phyloP scores from a whole-genome alignment of 345 rosid genomes.

The Citrus maxima region DNA sequence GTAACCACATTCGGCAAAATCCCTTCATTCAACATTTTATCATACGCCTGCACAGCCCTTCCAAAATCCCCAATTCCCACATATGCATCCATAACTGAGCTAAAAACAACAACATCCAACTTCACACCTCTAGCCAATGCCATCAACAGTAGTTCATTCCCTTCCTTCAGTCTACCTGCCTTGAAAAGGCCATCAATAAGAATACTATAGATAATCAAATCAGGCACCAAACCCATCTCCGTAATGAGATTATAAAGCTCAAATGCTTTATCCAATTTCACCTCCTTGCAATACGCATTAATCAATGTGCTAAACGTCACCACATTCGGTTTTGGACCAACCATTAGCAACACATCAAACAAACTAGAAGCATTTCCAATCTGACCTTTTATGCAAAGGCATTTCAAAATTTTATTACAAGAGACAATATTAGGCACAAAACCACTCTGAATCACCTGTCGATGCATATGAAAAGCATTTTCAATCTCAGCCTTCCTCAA shows the following conservation, averaged over 20 bases:
- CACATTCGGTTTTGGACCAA: constrained; percentile 48
- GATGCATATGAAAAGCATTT: constrained; percentile 37
- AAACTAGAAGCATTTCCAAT: constrained; percentile 26
- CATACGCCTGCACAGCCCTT: constrained; percentile 27
- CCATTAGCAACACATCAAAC: constrained; percentile 27
- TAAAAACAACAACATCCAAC: constrained; percentile 44
- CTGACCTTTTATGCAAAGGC: constrained; percentile 26
- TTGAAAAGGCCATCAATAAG: constrained; percentile 47
- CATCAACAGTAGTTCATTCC: constrained; percentile 29
- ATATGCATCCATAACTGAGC: constrained; percentile 39
- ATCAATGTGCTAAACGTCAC: constrained; percentile 47
- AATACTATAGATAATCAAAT: constrained; percentile 38
- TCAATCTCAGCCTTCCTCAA: constrained; percentile 32
- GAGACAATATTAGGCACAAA: constrained; percentile 31
- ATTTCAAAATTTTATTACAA: constrained; percentile 44
- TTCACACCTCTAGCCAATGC: constrained; percentile 33
- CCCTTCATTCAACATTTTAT: constrained; percentile 38
- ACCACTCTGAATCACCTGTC: constrained; percentile 23
- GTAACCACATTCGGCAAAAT: constrained; percentile 41
- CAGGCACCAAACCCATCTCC: constrained; percentile 32
- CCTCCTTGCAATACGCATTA: constrained; percentile 40
- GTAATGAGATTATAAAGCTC: constrained; percentile 30
- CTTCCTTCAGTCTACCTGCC: constrained; percentile 44
- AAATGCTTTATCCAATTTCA: constrained; percentile 39
- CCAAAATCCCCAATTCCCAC: constrained; percentile 33